Percentiles rank a stretch among this genome's conserved stretches.
phyloP scores from a whole-genome alignment of 805 yeast species.

The Komagataella phaffii region DNA sequence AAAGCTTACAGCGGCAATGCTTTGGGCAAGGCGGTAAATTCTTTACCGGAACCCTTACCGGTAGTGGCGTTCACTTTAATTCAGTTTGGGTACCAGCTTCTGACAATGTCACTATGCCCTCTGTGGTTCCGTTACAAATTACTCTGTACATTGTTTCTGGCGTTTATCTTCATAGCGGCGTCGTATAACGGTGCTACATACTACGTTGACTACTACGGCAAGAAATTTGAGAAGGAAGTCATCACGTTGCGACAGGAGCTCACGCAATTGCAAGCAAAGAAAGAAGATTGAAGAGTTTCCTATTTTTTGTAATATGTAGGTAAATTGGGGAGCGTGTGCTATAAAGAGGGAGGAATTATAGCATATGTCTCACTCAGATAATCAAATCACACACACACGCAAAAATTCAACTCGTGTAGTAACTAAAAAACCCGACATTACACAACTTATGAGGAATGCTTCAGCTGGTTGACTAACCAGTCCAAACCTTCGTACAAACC shows the following conservation, averaged over 20 bases:
- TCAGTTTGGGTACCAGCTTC: slow-evolving; percentile 77
- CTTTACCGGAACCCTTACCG: slow-evolving; percentile 78
- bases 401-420: neutral
- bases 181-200: slow-evolving; percentile 92
- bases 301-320: neutral
- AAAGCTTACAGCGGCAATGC: slow-evolving; percentile 49
- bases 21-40: slow-evolving; percentile 68
- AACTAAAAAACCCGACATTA: neutral
- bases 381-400: neutral
- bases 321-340: neutral
- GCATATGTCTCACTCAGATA: neutral
- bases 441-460: slow-evolving; percentile 35
- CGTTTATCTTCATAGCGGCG: slow-evolving; percentile 65
- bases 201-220: slow-evolving; percentile 85
- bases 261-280: slow-evolving; percentile 34
- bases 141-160: slow-evolving; percentile 55
- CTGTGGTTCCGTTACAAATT: slow-evolving; percentile 66
- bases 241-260: slow-evolving; percentile 57
- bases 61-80: slow-evolving; percentile 73
- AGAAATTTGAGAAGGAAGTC: slow-evolving; percentile 79
- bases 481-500: slow-evolving; percentile 97
- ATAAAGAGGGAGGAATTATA: neutral
- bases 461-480: slow-evolving; percentile 88
- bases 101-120: slow-evolving; percentile 83
- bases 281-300: neutral